A percentile compares a stretch with the other conserved stretches of the same genome.
phyloP scores from a whole-genome alignment of 495 filamentous ascomycete genomes.

The Aspergillus funiculosus region DNA sequence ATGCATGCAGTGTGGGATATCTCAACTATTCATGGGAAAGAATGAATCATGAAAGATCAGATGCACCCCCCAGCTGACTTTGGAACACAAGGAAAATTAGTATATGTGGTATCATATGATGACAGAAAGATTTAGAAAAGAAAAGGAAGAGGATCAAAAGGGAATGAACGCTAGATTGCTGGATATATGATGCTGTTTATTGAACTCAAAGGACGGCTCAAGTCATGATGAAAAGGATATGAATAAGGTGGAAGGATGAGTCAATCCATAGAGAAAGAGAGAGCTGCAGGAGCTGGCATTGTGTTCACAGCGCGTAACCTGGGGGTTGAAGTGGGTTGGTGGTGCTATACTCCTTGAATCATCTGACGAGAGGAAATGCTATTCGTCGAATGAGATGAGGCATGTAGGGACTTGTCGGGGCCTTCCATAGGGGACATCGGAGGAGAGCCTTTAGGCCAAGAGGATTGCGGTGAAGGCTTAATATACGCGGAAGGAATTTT shows the following conservation, averaged over 20 bases:
- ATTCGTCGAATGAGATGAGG: neutral
- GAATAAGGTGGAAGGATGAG: neutral
- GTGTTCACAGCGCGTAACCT: too few relatives aligned
- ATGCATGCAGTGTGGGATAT: conserved; percentile 8
- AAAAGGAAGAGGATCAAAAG: neutral
- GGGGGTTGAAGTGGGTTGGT: neutral
- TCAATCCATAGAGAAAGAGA: neutral
- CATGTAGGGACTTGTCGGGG: neutral
- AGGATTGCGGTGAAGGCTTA: conserved; percentile 2
- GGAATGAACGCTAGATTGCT: conserved; percentile 6
- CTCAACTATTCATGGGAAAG: neutral
- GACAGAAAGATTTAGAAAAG: neutral
- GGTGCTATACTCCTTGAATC: neutral
- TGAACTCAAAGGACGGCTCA: neutral
- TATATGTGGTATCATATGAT: conserved; percentile 2
- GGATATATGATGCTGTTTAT: conserved; percentile 8
- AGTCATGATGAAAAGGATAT: conserved; percentile 1
- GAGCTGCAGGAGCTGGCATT: too few relatives aligned
- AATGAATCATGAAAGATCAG: neutral
- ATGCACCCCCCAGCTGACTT: neutral
- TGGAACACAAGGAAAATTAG: neutral
- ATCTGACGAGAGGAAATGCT: neutral
- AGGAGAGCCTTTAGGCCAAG: neutral
- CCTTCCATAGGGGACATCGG: conserved; percentile 7
- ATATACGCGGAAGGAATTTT: conserved; percentile 45